Percentiles rank a stretch among this genome's conserved stretches.
Conservation (phyloP, 148 eudicot genomes). For the Spergularia bocconei region DNA sequence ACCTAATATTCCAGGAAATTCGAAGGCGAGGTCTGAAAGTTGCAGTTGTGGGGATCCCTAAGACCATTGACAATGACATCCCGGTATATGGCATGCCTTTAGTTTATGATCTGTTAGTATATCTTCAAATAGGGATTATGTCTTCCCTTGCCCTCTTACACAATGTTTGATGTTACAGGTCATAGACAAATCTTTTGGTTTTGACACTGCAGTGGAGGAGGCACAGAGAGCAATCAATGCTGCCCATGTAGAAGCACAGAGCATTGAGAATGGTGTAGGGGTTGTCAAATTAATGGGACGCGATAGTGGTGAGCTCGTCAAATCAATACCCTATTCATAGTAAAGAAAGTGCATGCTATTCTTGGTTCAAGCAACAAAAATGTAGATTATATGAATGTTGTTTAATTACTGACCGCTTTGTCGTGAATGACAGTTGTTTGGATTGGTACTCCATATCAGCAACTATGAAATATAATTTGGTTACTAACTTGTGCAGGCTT, state of each 20-base stretch:
- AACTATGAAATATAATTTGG: neutral
- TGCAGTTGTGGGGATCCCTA: conserved; percentile 52
- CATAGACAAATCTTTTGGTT: conserved; percentile 51
- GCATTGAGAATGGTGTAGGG: conserved; percentile 46
- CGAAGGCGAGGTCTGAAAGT: conserved; percentile 54
- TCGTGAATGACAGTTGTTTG: neutral
- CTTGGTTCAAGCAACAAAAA: neutral
- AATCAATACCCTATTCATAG: neutral
- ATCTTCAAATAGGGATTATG: neutral
- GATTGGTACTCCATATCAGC: neutral
- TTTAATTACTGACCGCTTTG: too few species aligned
- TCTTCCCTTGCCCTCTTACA: neutral
- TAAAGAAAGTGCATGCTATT: neutral
- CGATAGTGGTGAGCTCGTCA: conserved; percentile 30
- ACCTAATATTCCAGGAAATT: conserved; percentile 39
- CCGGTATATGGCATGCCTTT: conserved; percentile 32
- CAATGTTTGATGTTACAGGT: conserved; percentile 29
- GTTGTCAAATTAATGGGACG: conserved; percentile 53
- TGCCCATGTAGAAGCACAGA: conserved; percentile 50
- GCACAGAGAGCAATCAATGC: conserved; percentile 54
- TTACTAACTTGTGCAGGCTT: conserved; percentile 31
- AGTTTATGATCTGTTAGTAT: neutral
- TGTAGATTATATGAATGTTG: too few species aligned
- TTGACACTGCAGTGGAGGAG: conserved; percentile 54
- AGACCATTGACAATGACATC: conserved; percentile 61